These are phyloP conservation scores for Kazachstania sp. DNA, from an alignment of 1,139 yeast species.

Conservation along the genomic window DNA sequence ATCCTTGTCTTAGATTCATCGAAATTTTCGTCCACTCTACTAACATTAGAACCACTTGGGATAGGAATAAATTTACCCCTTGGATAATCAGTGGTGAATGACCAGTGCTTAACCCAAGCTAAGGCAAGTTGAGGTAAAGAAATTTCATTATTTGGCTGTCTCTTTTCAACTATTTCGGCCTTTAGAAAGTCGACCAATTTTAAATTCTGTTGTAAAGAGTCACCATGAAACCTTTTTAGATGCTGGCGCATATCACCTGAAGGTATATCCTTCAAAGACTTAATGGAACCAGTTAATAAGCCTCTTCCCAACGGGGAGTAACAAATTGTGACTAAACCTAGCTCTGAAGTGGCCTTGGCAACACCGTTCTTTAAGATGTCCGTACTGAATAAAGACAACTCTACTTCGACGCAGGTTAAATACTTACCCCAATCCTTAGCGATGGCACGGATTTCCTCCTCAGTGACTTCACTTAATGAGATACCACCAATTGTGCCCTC, in stretches of 20 bases:
- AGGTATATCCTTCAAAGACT: constrained; percentile 38
- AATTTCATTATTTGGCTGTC: constrained; percentile 40
- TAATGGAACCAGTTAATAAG: constrained; percentile 55
- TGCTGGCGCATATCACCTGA: constrained; percentile 46
- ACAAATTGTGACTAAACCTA: constrained; percentile 59
- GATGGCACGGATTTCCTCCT: constrained; percentile 51
- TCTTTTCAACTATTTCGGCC: constrained; percentile 38
- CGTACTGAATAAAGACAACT: constrained; percentile 58
- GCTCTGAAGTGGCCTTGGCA: constrained; percentile 44
- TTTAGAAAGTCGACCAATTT: constrained; percentile 34
- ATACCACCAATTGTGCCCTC: constrained; percentile 55
- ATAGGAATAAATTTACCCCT: constrained; percentile 59
- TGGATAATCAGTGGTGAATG: constrained; percentile 35
- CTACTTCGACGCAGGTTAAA: constrained; percentile 64
- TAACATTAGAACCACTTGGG: constrained; percentile 60
- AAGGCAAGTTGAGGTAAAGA: constrained; percentile 62
- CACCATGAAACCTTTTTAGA: constrained; percentile 53
- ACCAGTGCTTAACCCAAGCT: constrained; percentile 52
- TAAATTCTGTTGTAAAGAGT: constrained; percentile 46
- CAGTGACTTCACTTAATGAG: constrained; percentile 63
- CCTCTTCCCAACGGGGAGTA: constrained; percentile 85
- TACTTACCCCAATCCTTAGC: constrained; percentile 38
- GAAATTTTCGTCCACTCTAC: constrained; percentile 53
- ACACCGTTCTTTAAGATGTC: constrained; percentile 56
- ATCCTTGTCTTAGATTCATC: constrained; percentile 36